A percentile compares a stretch with the other conserved stretches of the same genome.
Evolutionary conservation across 805 yeast species (phyloP).

Genomic region (Starmerella kuoi): DNA sequence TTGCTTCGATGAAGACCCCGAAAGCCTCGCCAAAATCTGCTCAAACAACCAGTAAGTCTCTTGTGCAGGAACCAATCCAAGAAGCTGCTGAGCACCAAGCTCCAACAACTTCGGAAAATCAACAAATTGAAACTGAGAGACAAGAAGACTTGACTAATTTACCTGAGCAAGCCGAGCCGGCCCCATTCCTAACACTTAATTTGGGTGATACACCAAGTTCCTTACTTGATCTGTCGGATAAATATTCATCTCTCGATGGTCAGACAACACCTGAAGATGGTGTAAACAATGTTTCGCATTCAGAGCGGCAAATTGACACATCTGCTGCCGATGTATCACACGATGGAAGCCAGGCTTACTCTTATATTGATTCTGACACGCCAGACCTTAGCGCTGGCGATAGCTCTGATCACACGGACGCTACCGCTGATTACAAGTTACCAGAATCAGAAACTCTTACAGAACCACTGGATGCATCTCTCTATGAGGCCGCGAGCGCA

Average conservation of each 20-base stretch:
- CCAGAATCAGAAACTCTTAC: neutral
- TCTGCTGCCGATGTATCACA: neutral
- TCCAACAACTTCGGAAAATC: neutral
- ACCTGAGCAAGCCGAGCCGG: constrained; percentile 1
- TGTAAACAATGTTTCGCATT: too few relatives aligned
- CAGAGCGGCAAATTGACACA: too few relatives aligned
- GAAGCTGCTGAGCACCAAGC: neutral
- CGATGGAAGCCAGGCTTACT: too few relatives aligned
- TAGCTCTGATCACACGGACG: neutral
- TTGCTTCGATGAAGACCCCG: neutral
- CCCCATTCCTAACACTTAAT: constrained; percentile 16
- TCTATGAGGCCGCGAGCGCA: neutral
- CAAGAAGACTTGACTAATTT: too few relatives aligned
- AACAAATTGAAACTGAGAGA: neutral
- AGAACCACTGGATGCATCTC: neutral
- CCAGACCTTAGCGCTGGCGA: too few relatives aligned
- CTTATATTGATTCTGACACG: too few relatives aligned
- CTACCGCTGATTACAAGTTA: neutral
- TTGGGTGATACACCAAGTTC: constrained; percentile 6
- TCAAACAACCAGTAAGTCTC: neutral
- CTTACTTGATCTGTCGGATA: constrained; percentile 11
- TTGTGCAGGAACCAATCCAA: neutral
- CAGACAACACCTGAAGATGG: neutral
- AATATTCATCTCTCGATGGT: neutral
- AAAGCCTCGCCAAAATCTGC: neutral